These are phyloP conservation scores for Penicillium sp. DNA, from an alignment of 2,329 filamentous ascomycete genomes.

Conservation along the genomic window DNA sequence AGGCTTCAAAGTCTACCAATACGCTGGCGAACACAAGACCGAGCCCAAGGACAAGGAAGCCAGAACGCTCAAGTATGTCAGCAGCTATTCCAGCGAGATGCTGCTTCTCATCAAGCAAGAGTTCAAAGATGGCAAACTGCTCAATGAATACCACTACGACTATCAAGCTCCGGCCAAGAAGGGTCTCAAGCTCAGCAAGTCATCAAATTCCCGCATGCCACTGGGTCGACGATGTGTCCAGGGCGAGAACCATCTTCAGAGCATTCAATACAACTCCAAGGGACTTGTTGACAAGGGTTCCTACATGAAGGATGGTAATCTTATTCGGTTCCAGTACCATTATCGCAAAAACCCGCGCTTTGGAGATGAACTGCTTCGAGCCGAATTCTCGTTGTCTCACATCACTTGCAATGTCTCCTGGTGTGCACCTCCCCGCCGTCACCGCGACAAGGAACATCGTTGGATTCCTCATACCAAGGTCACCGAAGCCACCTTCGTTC, in stretches of 20 bases:
- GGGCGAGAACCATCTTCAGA: slow-evolving; percentile 54
- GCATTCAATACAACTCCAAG: slow-evolving; percentile 59
- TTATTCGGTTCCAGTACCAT: slow-evolving; percentile 61
- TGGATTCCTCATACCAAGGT: slow-evolving; percentile 64
- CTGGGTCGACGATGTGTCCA: slow-evolving; percentile 55
- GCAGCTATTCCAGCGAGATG: slow-evolving; percentile 57
- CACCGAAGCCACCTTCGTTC: slow-evolving; percentile 61
- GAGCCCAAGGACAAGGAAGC: slow-evolving; percentile 53
- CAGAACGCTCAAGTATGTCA: slow-evolving; percentile 52
- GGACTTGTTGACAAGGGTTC: slow-evolving; percentile 61
- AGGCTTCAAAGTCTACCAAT: slow-evolving; percentile 50
- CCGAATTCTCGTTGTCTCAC: slow-evolving; percentile 61
- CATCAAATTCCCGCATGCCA: slow-evolving; percentile 46
- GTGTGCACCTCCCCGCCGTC: slow-evolving; percentile 58
- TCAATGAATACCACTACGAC: slow-evolving; percentile 60
- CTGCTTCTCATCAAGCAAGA: slow-evolving; percentile 54
- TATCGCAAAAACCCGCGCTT: slow-evolving; percentile 62
- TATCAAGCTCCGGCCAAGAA: slow-evolving; percentile 39
- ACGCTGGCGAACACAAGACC: slow-evolving; percentile 48
- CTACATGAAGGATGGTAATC: slow-evolving; percentile 59
- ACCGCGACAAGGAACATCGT: slow-evolving; percentile 58
- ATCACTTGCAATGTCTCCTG: slow-evolving; percentile 62
- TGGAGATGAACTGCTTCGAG: slow-evolving; percentile 62
- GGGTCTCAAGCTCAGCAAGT: slow-evolving; percentile 33
- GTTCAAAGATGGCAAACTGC: slow-evolving; percentile 50